These are phyloP conservation scores for Larix sibirica DNA, from an alignment of 83 land plant genomes.

Conservation along the genomic window DNA sequence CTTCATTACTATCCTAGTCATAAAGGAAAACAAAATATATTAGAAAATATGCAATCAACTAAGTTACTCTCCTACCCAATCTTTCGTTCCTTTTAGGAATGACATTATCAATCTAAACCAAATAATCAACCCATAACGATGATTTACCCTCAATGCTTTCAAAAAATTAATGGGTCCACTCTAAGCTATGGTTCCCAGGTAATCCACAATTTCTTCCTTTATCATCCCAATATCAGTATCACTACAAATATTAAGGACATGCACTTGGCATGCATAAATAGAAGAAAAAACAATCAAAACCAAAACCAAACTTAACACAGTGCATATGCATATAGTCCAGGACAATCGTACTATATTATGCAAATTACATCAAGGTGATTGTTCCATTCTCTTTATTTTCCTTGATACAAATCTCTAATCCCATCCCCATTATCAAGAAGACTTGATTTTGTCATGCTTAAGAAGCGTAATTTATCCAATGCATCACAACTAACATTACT, in stretches of 20 bases:
- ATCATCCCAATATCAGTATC: slow-evolving; percentile 99
- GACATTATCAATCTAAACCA: not conserved
- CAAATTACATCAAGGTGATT: slow-evolving; percentile 72
- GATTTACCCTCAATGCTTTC: slow-evolving; percentile 82
- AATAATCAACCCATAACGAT: not conserved
- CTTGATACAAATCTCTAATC: slow-evolving; percentile 82
- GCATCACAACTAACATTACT: slow-evolving; percentile 98
- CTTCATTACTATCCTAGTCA: slow-evolving; percentile 73
- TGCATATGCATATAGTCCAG: not conserved
- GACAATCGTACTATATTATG: not conserved
- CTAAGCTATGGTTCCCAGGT: slow-evolving; percentile 96
- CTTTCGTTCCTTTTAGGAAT: not conserved
- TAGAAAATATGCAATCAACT: not conserved
- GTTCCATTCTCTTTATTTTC: slow-evolving; percentile 89
- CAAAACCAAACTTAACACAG: not conserved
- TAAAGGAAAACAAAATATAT: not conserved
- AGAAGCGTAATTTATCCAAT: slow-evolving; percentile 88
- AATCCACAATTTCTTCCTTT: slow-evolving; percentile 85
- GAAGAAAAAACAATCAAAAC: not conserved
- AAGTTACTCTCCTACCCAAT: not conserved
- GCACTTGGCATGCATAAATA: not conserved
- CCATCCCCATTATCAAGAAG: slow-evolving; percentile 75
- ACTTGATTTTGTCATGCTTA: slow-evolving; percentile 90
- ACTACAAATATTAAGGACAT: slow-evolving; percentile 36
- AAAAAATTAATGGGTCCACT: slow-evolving; percentile 96